Base-by-base conservation (phyloP, 164 flowering plant species). In the Macadamia tetraphylla region DNA sequence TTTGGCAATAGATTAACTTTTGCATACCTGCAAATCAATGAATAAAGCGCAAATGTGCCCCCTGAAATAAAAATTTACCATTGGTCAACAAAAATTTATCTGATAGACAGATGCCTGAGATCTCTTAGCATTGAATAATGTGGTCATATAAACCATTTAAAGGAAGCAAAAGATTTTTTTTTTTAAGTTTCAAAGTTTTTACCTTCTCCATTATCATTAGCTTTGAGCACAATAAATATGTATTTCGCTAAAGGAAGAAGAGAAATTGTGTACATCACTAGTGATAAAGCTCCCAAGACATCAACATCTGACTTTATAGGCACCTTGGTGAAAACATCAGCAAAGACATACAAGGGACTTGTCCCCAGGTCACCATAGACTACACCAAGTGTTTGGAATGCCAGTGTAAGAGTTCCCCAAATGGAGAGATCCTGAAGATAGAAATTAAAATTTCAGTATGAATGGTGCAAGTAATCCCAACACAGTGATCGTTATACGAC, bases 201-300 rank as follows among this genome's bases (percentile, higher is more conserved):
- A 79, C 81, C 79, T 11, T 79, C 75, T 5, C 81, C 81, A 58
- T 76, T 73, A 52, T 76, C 77, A 63, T 75, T 79, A 48, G 81
- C 81, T 12, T 35, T 17, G 42, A 72, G 31, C 4, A 79, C 81
- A 18, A 79, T 60, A 42, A 70, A 73, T 6, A 79, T 75, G 44
- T 78, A 78, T 23, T 76, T 79, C 10, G 68, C 42, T 53, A 79
- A 29, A 1, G 81, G 77, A n/a, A 75, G 49, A n/a, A 75, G 65
- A 53, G 71, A 65, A 49, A 75, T 59, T 7, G 81, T 69, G 65
- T 76, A 79, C 43, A 75, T 64, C 14, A 79, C 67, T 7, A 79
- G 66, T 4, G 81, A 79, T 3, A 79, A 64, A 14, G 52, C 81
- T 8, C 79, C 81, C 35, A 75, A 17, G 18, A 79, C 32, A 15